A percentile compares a stretch with the other conserved stretches of the same genome.
phyloP scores from a whole-genome alignment of 805 yeast species.

The Wickerhamiella bombiphila region DNA sequence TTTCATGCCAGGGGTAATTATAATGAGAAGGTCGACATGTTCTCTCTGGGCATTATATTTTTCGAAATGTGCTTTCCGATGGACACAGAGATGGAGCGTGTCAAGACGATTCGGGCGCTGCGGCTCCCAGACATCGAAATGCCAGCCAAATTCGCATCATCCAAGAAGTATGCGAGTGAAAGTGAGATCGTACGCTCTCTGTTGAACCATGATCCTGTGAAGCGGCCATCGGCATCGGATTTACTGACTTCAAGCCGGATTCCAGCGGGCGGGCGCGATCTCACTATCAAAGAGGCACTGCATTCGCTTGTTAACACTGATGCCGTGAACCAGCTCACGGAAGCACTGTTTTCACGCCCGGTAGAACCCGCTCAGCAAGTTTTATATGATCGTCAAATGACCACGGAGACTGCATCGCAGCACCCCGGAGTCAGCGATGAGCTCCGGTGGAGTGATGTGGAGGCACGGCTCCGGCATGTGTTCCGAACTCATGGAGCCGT shows the following conservation, averaged over 20 bases:
- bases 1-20: conserved; percentile 42
- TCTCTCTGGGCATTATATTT: conserved; percentile 84
- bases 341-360: conserved; percentile 72
- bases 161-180: conserved; percentile 39
- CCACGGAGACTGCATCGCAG: conserved; percentile 1
- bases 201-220: conserved; percentile 62
- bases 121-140: conserved; percentile 47
- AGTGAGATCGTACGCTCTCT: conserved; percentile 50
- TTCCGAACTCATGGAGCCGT: conserved; percentile 80
- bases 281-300: conserved; percentile 74
- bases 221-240: conserved; percentile 66
- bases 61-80: conserved; percentile 85
- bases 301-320: conserved; percentile 76
- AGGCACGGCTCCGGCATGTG: conserved; percentile 43
- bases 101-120: conserved; percentile 48
- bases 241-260: conserved; percentile 67
- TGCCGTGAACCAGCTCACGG: conserved; percentile 86
- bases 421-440: conserved; percentile 5
- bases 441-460: conserved; percentile 24
- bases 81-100: conserved; percentile 90
- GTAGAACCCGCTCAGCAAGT: conserved; percentile 74
- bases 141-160: conserved; percentile 50
- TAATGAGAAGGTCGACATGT: conserved; percentile 90
- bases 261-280: conserved; percentile 83
- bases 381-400: conserved; percentile 42